Evolutionary conservation across 805 yeast genomes (phyloP), one percentile per base, ranked within the genome.

Genomic region (Metschnikowia dekortorum): DNA sequence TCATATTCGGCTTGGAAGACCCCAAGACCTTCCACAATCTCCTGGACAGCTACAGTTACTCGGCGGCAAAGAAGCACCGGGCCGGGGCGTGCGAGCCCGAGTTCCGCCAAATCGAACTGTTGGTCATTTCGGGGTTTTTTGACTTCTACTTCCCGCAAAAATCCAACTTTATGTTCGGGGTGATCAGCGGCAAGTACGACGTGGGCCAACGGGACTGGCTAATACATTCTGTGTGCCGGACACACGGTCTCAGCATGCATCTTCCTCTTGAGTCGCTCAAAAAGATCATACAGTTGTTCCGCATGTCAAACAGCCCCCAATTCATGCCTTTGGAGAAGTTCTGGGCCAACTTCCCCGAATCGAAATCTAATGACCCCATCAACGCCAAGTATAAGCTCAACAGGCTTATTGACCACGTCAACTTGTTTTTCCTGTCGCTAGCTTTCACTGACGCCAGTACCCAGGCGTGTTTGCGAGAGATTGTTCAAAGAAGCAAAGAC

Each of bases 331-430:
- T 53, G 14, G 55, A 54, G 13, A 41, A 29, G 3, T 46, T 64
- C 32, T 58, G 64, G 66, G 42, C 48, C 26, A 59, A 61, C 45
- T 61, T 61, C 16, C 73, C 69, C 2, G 14, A 62, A 2, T 64
- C 62, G 6, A 61, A 54, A 11, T 39, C 65, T 2, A 59, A 62
- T 1, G 47, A 53, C 4, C 69, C 73, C 3, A 56, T 60, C 14
- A 71, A 67, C 54, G 74, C 73, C 53, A 82, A 82, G 55, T 60
- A 73, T 39, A 71, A 74, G 43, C 56, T 79, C 34, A 82, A 82
- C 55, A 69, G 77, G 33, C 64, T 80, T 34, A 61, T 82, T 18
- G 72, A 75, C 35, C 66, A 70, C 34, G 54, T 84, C 34, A 84
- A 84, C 55, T 54, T 75, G 7, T 67, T 83, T 34, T 60, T 86